These are phyloP conservation scores for Prunus yedoensis DNA, from an alignment of 331 rosid species.

Conservation along the genomic window DNA sequence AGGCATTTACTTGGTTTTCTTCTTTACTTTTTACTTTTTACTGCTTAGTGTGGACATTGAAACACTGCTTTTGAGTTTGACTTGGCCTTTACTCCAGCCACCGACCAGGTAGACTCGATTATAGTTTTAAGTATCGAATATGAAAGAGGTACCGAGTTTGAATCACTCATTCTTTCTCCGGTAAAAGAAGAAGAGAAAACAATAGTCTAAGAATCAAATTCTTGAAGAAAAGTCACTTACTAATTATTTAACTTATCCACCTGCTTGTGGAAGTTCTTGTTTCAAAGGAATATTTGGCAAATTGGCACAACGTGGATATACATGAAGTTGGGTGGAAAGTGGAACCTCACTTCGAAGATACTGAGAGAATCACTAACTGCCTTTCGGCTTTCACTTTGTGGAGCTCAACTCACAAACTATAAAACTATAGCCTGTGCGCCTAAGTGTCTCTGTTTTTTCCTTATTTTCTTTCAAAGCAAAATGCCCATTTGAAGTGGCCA, in stretches of 20 bases:
- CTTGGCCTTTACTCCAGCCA: background rate
- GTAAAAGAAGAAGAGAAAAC: no score
- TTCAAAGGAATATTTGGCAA: background rate
- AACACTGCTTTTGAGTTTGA: no score
- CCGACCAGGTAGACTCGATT: background rate
- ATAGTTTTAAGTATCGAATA: background rate
- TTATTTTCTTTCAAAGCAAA: background rate
- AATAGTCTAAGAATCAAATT: background rate
- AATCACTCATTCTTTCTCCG: background rate
- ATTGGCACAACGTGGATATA: background rate
- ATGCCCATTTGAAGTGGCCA: constrained; percentile 14
- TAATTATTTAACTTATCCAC: background rate
- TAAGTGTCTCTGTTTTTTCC: no score
- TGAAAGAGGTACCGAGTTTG: background rate
- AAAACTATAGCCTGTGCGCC: no score
- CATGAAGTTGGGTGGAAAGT: background rate
- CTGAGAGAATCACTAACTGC: background rate
- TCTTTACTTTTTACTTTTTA: background rate
- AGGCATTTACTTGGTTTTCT: background rate
- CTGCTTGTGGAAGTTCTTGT: background rate
- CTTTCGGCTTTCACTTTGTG: constrained; percentile 7
- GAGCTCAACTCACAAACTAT: background rate
- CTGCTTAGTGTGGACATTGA: no score
- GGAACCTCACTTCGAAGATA: background rate
- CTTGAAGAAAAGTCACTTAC: background rate